These are phyloP conservation scores for Calonectria honghensis DNA, from an alignment of 2,329 filamentous ascomycete species.

Conservation along the genomic window DNA sequence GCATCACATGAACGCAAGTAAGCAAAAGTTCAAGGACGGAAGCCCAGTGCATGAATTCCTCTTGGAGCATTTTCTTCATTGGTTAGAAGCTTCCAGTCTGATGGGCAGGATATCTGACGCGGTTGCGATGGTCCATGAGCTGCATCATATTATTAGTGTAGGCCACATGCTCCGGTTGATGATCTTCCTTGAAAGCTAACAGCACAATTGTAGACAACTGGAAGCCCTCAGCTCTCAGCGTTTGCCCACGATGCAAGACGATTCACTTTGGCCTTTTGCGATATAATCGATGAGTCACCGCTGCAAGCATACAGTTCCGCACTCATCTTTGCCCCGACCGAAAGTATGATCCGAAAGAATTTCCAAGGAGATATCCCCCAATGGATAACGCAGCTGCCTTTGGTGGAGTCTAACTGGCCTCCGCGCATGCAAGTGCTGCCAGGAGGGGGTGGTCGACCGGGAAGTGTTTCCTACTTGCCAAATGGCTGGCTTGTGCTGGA, in stretches of 20 bases:
- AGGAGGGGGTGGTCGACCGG: neutral
- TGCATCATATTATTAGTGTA: conserved; percentile 35
- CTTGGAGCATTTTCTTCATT: conserved; percentile 41
- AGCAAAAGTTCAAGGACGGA: conserved; percentile 53
- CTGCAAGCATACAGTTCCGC: conserved; percentile 55
- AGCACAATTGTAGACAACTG: neutral
- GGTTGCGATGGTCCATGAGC: conserved; percentile 27
- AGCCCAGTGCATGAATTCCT: conserved; percentile 43
- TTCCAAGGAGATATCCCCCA: neutral
- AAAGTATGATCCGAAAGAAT: neutral
- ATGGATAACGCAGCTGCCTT: conserved; percentile 6
- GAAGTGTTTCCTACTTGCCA: neutral
- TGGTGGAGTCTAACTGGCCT: conserved; percentile 17
- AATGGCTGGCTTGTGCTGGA: conserved; percentile 8
- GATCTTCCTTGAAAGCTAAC: conserved; percentile 21
- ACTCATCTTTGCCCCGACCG: conserved; percentile 51
- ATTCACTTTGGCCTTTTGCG: conserved; percentile 38
- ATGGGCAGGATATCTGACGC: conserved; percentile 11
- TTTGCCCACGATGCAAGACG: conserved; percentile 46
- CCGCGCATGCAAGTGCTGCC: conserved; percentile 7
- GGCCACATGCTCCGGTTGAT: neutral
- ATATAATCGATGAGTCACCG: conserved; percentile 44
- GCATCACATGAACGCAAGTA: conserved; percentile 56
- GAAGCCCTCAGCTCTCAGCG: neutral
- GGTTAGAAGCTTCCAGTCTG: conserved; percentile 45